Evolutionary conservation across 2,329 filamentous ascomycete genomes (phyloP).

Genomic region (Metarhizium robertsii): DNA sequence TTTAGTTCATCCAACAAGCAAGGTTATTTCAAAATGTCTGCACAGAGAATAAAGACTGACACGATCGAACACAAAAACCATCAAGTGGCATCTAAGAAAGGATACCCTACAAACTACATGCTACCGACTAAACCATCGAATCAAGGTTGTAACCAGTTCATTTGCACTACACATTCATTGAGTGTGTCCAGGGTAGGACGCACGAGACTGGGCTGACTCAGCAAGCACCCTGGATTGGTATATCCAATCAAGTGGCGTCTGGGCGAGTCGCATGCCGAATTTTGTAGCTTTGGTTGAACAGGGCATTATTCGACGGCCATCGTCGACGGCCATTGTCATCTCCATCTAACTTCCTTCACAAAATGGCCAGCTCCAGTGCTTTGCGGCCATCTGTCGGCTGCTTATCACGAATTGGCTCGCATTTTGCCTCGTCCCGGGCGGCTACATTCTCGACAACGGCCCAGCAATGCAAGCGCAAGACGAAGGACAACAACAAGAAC

Average conservation of each 20-base stretch:
- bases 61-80: too few species aligned
- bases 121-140: too few species aligned
- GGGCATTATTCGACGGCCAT: not conserved
- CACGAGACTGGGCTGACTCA: not conserved
- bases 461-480: slow-evolving; percentile 37
- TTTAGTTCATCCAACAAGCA: too few species aligned
- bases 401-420: slow-evolving; percentile 6
- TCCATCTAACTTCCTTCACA: not conserved
- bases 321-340: not conserved
- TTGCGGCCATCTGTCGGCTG: slow-evolving; percentile 19
- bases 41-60: too few species aligned
- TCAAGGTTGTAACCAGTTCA: too few species aligned
- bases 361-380: slow-evolving; percentile 21
- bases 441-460: slow-evolving; percentile 46
- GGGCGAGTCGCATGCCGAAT: not conserved
- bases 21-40: too few species aligned
- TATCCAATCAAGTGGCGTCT: slow-evolving; percentile 2
- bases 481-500: slow-evolving; percentile 65
- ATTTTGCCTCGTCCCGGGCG: slow-evolving; percentile 7
- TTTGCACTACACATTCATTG: too few species aligned
- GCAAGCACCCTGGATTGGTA: not conserved
- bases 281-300: not conserved
- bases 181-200: not conserved
- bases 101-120: too few species aligned
- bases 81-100: too few species aligned